Conservation (phyloP, 2,329 filamentous ascomycete genomes). For the Fusarium clavum region DNA sequence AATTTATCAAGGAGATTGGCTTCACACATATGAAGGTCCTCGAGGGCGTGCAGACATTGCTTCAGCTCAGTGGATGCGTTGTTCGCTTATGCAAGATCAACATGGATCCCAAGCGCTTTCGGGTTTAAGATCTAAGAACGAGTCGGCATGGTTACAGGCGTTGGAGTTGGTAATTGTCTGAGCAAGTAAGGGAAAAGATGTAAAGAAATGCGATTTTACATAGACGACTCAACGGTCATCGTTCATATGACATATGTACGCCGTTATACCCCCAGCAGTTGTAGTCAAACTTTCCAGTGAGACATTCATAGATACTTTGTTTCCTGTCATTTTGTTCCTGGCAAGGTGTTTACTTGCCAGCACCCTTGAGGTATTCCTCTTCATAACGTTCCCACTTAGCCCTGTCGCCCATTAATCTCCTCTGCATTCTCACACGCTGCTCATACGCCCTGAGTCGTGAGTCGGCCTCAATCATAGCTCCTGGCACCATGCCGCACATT, state of each 20-base stretch:
- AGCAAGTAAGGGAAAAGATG: constrained; percentile 34
- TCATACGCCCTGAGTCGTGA: constrained; percentile 75
- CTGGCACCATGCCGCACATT: constrained; percentile 87
- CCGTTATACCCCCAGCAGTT: constrained; percentile 24
- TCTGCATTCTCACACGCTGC: constrained; percentile 71
- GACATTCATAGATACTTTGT: neutral
- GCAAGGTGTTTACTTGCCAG: constrained; percentile 48
- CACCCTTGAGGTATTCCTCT: constrained; percentile 64
- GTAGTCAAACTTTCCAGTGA: constrained; percentile 11
- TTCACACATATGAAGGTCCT: constrained; percentile 99
- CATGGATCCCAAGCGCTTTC: constrained; percentile 90
- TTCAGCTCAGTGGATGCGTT: constrained; percentile 93
- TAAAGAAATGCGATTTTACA: constrained; percentile 42
- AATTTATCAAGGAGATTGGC: constrained; percentile 98
- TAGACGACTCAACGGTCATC: constrained; percentile 31
- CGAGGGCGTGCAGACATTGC: constrained; percentile 94
- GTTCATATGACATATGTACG: constrained; percentile 36
- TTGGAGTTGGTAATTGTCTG: constrained; percentile 37
- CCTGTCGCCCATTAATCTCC: constrained; percentile 71
- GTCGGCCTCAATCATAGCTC: constrained; percentile 82
- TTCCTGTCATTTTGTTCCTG: neutral
- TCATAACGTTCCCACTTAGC: constrained; percentile 77
- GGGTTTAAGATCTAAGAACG: constrained; percentile 44
- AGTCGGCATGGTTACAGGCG: constrained; percentile 22
- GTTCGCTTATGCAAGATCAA: constrained; percentile 93